These are phyloP conservation scores for Pseudocercospora eumusae DNA, from an alignment of 2,329 filamentous ascomycete genomes.

Conservation along the genomic window DNA sequence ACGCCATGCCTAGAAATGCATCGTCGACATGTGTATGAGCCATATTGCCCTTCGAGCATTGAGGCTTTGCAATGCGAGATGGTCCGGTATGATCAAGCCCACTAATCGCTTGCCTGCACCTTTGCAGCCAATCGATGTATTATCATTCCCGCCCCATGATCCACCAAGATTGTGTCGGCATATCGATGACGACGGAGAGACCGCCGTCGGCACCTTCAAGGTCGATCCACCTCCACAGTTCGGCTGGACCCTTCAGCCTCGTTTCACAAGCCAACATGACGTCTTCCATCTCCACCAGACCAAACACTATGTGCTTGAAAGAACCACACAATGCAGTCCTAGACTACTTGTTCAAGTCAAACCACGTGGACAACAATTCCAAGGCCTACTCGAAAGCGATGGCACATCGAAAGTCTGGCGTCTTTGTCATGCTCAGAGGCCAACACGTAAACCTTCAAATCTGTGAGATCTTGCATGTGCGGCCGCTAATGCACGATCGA, in stretches of 20 bases:
- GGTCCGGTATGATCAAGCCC: too few species aligned
- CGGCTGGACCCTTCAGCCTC: slow-evolving; percentile 2
- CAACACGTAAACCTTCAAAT: not conserved
- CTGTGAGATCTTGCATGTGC: slow-evolving; percentile 10
- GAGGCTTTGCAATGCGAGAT: too few species aligned
- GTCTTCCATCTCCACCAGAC: slow-evolving; percentile 10
- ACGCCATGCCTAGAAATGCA: too few species aligned
- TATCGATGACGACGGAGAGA: slow-evolving; percentile 3
- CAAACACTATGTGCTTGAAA: not conserved
- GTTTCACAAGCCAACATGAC: slow-evolving; percentile 10
- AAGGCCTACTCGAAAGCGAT: not conserved
- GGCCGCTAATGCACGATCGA: slow-evolving; percentile 6
- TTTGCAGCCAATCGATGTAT: too few species aligned
- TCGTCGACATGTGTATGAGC: too few species aligned
- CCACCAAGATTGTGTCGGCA: not conserved
- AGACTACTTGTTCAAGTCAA: not conserved
- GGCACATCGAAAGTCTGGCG: not conserved
- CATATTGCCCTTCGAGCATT: too few species aligned
- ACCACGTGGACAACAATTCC: not conserved
- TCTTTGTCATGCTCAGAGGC: not conserved
- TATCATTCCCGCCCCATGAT: not conserved
- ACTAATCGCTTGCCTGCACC: too few species aligned
- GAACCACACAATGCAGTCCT: not conserved
- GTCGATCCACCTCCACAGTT: not conserved
- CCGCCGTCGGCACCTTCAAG: not conserved